phyloP scores from a whole-genome alignment of 345 rosid genomes.

The Mallotus nudiflorus region DNA sequence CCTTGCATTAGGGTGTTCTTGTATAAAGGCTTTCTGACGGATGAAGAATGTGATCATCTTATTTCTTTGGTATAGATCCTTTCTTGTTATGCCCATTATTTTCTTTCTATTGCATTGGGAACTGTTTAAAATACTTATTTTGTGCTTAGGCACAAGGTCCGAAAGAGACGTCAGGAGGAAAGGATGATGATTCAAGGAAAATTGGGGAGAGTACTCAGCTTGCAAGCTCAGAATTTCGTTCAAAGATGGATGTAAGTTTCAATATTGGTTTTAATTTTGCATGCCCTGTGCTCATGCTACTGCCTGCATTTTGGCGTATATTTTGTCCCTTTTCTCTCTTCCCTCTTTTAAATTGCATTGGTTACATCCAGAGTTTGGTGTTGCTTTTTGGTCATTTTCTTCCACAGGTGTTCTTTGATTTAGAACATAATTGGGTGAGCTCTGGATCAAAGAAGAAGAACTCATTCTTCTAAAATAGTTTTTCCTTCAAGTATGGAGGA shows the following conservation, averaged over 20 bases:
- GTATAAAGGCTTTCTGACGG: slow-evolving; percentile 60
- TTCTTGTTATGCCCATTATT: slow-evolving; percentile 7
- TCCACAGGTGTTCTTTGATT: not conserved
- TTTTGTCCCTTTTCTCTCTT: not conserved
- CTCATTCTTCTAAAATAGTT: not conserved
- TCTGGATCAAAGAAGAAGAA: slow-evolving; percentile 1
- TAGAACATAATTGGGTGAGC: not conserved
- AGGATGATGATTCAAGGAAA: slow-evolving; percentile 27
- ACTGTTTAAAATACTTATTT: slow-evolving; percentile 12
- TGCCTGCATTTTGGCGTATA: not conserved
- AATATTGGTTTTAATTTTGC: not conserved
- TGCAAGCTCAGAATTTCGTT: slow-evolving; percentile 34
- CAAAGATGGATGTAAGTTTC: slow-evolving; percentile 45
- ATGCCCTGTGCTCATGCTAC: not conserved
- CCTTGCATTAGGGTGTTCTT: slow-evolving; percentile 65
- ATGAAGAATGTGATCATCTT: slow-evolving; percentile 81
- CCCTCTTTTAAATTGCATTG: not conserved
- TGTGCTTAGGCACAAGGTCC: slow-evolving; percentile 39
- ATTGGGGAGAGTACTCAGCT: slow-evolving; percentile 31
- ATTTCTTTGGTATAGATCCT: slow-evolving; percentile 51
- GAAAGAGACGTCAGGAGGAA: slow-evolving; percentile 22
- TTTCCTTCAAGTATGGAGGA: no score
- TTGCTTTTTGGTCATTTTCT: not conserved
- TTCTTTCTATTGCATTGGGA: not conserved
- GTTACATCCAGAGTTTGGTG: not conserved